A percentile compares a stretch with the other conserved stretches of the same genome.
Conservation (phyloP, 2,329 filamentous ascomycete genomes). For the Chaetomiaceae sp. region DNA sequence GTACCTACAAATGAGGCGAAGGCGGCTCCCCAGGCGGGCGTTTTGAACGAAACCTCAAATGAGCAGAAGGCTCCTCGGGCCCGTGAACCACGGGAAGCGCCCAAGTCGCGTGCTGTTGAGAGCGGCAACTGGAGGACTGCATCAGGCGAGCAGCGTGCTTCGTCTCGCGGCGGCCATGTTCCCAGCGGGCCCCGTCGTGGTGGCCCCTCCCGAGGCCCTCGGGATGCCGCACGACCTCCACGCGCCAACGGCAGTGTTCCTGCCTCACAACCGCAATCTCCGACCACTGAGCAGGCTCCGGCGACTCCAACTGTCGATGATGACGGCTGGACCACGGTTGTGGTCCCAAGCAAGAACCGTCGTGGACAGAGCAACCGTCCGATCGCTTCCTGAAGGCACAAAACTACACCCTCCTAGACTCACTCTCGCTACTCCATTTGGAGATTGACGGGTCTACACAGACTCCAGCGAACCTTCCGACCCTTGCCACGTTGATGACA, state of each 20-base stretch:
- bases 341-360: constrained; percentile 44
- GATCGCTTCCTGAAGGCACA: constrained; percentile 19
- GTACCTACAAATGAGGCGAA: constrained; percentile 27
- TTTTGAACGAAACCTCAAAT: constrained; percentile 31
- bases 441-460: background rate
- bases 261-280: constrained; percentile 35
- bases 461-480: background rate
- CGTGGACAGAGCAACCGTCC: constrained; percentile 28
- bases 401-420: constrained; percentile 12
- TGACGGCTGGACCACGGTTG: constrained; percentile 64
- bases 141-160: constrained; percentile 45
- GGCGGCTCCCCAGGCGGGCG: constrained; percentile 29
- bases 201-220: constrained; percentile 41
- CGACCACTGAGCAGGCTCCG: constrained; percentile 31
- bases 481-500: background rate
- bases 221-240: constrained; percentile 43
- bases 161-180: constrained; percentile 39
- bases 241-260: constrained; percentile 46
- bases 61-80: constrained; percentile 46
- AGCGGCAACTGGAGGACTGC: constrained; percentile 58
- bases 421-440: background rate
- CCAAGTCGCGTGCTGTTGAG: constrained; percentile 54
- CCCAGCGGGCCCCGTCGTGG: constrained; percentile 42
- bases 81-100: constrained; percentile 36
- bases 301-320: constrained; percentile 45